A percentile compares a stretch with the other conserved stretches of the same genome.
Evolutionary conservation across 2,329 filamentous ascomycete species (phyloP).

Genomic region (Cladosporium oxysporum): DNA sequence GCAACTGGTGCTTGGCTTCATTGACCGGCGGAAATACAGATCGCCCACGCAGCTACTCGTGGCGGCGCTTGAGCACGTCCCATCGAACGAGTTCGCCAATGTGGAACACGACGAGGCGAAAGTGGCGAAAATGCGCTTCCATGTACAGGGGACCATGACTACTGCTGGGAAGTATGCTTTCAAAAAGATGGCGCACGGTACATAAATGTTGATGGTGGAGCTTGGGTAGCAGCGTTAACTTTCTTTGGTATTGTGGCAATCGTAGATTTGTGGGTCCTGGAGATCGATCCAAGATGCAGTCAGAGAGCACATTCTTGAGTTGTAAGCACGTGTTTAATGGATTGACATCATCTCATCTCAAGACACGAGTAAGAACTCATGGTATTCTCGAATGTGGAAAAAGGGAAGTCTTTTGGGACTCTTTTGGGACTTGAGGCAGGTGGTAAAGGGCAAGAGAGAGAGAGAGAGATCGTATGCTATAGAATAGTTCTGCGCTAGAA

Average conservation of each 20-base stretch:
- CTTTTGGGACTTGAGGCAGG: neutral
- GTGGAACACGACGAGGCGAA: conserved; percentile 25
- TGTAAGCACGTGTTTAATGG: too few species aligned
- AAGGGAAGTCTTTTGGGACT: neutral
- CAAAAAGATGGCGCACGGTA: neutral
- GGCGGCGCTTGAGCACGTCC: conserved; percentile 30
- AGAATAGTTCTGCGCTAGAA: neutral
- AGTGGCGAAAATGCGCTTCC: conserved; percentile 25
- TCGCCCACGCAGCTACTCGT: conserved; percentile 28
- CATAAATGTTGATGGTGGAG: neutral
- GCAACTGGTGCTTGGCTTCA: conserved; percentile 26
- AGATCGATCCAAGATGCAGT: too few species aligned
- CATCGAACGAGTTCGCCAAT: conserved; percentile 26
- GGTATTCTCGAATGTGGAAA: neutral
- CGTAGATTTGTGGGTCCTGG: neutral
- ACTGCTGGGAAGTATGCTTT: conserved; percentile 25
- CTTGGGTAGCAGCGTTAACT: neutral
- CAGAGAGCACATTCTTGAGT: too few species aligned
- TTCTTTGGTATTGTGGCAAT: neutral
- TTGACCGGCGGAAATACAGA: conserved; percentile 23
- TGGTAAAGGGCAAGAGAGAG: neutral
- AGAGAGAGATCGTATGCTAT: neutral
- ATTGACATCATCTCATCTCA: too few species aligned
- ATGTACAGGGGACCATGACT: conserved; percentile 21
- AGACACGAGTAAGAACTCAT: neutral